These are phyloP conservation scores for Alternaria consortialis DNA, from an alignment of 2,329 filamentous ascomycete genomes.

Conservation along the genomic window DNA sequence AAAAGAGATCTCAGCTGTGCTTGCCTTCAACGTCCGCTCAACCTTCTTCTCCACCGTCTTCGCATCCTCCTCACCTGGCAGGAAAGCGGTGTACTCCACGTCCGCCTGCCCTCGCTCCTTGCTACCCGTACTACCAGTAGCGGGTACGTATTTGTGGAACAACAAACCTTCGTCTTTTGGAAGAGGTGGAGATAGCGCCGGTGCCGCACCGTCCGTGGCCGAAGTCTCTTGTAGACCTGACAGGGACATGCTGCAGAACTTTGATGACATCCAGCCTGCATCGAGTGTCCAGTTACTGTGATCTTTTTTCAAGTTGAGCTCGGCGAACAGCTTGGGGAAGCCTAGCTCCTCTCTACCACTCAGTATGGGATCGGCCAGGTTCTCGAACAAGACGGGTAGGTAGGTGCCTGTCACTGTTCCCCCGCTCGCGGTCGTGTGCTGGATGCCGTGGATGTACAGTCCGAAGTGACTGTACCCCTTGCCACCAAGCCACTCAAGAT, in stretches of 20 bases:
- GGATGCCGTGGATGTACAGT: conserved; percentile 69
- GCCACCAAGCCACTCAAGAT: conserved; percentile 69
- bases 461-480: conserved; percentile 66
- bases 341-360: conserved; percentile 69
- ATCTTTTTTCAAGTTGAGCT: conserved; percentile 57
- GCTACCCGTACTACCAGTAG: conserved; percentile 55
- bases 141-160: conserved; percentile 67
- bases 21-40: conserved; percentile 49
- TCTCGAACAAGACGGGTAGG: conserved; percentile 67
- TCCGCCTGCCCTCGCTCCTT: conserved; percentile 60
- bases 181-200: conserved; percentile 5
- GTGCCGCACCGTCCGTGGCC: conserved; percentile 11
- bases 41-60: conserved; percentile 47
- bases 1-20: conserved; percentile 58
- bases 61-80: conserved; percentile 45
- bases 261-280: conserved; percentile 51
- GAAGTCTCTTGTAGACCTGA: conserved; percentile 30
- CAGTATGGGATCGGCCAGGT: conserved; percentile 66
- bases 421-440: conserved; percentile 63
- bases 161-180: conserved; percentile 59
- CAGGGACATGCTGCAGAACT: conserved; percentile 45
- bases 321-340: conserved; percentile 67
- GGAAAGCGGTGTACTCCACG: conserved; percentile 62
- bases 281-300: conserved; percentile 51
- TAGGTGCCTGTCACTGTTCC: conserved; percentile 61